Evolutionary conservation across 306 rosid species (phyloP), one percentile per base, ranked within the genome.

Genomic region (Potentilla sterilis): DNA sequence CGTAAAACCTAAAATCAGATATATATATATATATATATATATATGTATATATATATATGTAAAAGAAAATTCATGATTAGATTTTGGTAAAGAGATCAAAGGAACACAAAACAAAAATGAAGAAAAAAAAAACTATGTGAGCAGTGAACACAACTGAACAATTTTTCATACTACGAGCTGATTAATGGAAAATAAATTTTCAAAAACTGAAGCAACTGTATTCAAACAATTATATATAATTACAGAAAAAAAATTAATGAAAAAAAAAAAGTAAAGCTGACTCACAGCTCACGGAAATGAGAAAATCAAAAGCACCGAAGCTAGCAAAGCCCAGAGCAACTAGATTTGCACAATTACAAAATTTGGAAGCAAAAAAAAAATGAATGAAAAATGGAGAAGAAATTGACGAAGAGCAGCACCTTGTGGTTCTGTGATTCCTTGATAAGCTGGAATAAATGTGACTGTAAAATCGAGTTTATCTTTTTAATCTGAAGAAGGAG

Each of bases 381-480:
- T 1, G 18, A 6, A 46, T 12, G 13, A 44, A 21, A 57, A 41
- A 0, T 5, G 9, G 43, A 14, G 64, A 43, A 62, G 49, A 15
- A 54, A 28, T 22, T 28, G 12, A 18, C n/a, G 11, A 24, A 22
- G 1, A 70, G 61, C 12, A 34, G 1, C 38, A 77, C 81, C 76
- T 58, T 13, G 62, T 14, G 13, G 16, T 69, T 73, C 44, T 15
- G 13, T 2, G 58, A 55, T 57, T 69, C 35, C 12, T 32, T 4
- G 47, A 55, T 67, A 65, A 4, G 81, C 61, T 15, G 22, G 69
- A 78, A 58, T 65, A 55, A 77, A 9, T 7, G 65, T 2, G 51
- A 62, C 69, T 22, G 75, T 49, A 74, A 47, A 55, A 74, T 52
- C 48, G 62, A 43, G 24, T 51, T 49, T 37, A 7, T 15, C 7